phyloP scores from a whole-genome alignment of 768 basidiomycete genomes.

The Termitomyces sp. region DNA sequence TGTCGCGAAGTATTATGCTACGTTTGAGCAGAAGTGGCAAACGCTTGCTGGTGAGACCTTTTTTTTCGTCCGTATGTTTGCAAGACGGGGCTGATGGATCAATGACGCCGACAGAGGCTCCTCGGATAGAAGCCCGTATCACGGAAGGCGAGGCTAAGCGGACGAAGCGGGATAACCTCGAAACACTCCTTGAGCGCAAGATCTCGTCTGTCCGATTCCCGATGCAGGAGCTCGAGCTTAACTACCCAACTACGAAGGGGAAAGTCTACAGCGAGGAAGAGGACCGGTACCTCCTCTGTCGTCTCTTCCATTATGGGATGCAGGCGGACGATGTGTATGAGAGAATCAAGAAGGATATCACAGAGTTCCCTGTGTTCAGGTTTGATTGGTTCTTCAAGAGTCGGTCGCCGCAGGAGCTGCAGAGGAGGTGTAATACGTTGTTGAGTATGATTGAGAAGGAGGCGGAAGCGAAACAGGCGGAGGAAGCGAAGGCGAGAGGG shows the following conservation, averaged over 20 bases:
- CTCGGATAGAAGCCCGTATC: conserved; percentile 81
- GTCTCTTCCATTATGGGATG: conserved; percentile 89
- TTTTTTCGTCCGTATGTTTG: background rate
- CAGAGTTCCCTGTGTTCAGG: conserved; percentile 94
- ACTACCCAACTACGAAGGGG: conserved; percentile 94
- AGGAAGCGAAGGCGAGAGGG: conserved; percentile 64
- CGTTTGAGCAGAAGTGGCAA: conserved; percentile 89
- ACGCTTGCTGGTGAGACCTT: conserved; percentile 68
- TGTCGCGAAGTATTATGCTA: conserved; percentile 72
- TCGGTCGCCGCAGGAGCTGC: conserved; percentile 84
- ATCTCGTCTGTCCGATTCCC: conserved; percentile 83
- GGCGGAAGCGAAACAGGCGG: conserved; percentile 63
- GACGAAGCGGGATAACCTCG: conserved; percentile 79
- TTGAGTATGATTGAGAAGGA: conserved; percentile 93
- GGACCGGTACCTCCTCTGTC: conserved; percentile 90
- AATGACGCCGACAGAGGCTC: conserved; percentile 53
- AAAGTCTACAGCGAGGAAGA: conserved; percentile 97
- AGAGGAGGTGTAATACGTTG: conserved; percentile 84
- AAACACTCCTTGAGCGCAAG: conserved; percentile 77
- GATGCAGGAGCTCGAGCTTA: conserved; percentile 95
- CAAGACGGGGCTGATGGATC: background rate
- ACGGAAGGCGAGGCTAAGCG: conserved; percentile 88
- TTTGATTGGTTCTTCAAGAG: conserved; percentile 99
- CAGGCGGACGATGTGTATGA: conserved; percentile 89
- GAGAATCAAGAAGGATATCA: conserved; percentile 92